A percentile compares a stretch with the other conserved stretches of the same genome.
Conservation (phyloP, 805 yeast genomes). For the Ogataea trehaloabstinens region DNA sequence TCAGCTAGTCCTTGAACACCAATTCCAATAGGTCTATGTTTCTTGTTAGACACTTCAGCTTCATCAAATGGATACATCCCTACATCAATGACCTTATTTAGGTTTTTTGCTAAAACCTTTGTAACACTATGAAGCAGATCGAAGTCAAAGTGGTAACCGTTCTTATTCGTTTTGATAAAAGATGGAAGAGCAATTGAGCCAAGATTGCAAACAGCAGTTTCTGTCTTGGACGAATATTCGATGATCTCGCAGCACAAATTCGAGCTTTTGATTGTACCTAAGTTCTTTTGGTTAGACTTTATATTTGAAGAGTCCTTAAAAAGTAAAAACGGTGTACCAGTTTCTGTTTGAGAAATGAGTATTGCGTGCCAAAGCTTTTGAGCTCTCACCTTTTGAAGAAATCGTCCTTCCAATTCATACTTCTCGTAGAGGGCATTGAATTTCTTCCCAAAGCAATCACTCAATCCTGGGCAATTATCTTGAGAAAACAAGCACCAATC, state of each 20-base stretch:
- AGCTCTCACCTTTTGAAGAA: slow-evolving; percentile 67
- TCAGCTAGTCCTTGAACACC: slow-evolving; percentile 99
- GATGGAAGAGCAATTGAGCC: slow-evolving; percentile 90
- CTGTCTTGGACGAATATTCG: slow-evolving; percentile 88
- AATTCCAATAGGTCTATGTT: slow-evolving; percentile 90
- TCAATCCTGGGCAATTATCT: slow-evolving; percentile 80
- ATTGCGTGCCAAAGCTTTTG: slow-evolving; percentile 90
- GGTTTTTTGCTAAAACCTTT: slow-evolving; percentile 74
- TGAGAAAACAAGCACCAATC: slow-evolving; percentile 93
- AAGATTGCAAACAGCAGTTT: slow-evolving; percentile 92
- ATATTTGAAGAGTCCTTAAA: slow-evolving; percentile 89
- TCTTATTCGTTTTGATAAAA: slow-evolving; percentile 45
- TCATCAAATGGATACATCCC: slow-evolving; percentile 80
- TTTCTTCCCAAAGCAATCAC: slow-evolving; percentile 81
- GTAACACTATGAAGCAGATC: slow-evolving; percentile 69
- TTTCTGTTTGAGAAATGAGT: slow-evolving; percentile 89
- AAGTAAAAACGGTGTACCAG: slow-evolving; percentile 93
- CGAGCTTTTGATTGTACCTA: slow-evolving; percentile 90
- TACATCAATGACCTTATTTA: slow-evolving; percentile 81
- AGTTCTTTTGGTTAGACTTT: slow-evolving; percentile 86
- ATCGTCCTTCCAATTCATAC: slow-evolving; percentile 72
- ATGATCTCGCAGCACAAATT: slow-evolving; percentile 93
- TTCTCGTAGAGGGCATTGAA: slow-evolving; percentile 67
- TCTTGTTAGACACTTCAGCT: slow-evolving; percentile 72
- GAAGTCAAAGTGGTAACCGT: slow-evolving; percentile 62